Percentiles rank a stretch among this genome's conserved stretches.
Evolutionary conservation across 768 basidiomycete species (phyloP).

Genomic region (Megacollybia marginata): DNA sequence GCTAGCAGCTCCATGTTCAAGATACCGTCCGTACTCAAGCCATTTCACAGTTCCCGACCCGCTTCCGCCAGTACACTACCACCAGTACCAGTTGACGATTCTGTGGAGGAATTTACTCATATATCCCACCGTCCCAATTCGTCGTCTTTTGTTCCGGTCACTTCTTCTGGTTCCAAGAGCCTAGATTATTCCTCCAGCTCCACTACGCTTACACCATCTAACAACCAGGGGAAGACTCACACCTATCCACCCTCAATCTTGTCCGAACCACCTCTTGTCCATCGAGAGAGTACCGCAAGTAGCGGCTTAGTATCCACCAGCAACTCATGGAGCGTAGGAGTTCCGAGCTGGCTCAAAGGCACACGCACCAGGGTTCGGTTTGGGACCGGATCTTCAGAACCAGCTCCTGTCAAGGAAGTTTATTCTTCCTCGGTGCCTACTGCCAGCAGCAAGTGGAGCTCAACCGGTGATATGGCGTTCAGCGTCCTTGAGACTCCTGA

Average conservation of each 20-base stretch:
- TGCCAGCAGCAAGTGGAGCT: constrained; percentile 13
- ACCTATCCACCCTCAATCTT: constrained; percentile 73
- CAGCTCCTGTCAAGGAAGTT: constrained; percentile 32
- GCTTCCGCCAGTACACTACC: not conserved
- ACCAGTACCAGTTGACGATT: not conserved
- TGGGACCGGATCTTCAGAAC: constrained; percentile 18
- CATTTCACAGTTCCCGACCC: constrained; percentile 45
- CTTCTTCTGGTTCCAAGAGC: constrained; percentile 26
- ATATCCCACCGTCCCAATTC: constrained; percentile 49
- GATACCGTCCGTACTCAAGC: constrained; percentile 57
- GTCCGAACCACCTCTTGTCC: not conserved
- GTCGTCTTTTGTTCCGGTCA: constrained; percentile 55
- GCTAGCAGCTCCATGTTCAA: constrained; percentile 41
- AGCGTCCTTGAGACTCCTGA: constrained; percentile 78
- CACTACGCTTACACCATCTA: too few relatives aligned
- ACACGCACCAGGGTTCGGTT: constrained; percentile 33
- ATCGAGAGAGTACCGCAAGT: constrained; percentile 21
- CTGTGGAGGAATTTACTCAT: constrained; percentile 63
- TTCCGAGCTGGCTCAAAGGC: constrained; percentile 65
- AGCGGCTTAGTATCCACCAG: constrained; percentile 6
- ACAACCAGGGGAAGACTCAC: constrained; percentile 29
- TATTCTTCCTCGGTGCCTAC: constrained; percentile 8
- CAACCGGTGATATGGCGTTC: constrained; percentile 57
- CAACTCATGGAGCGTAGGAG: constrained; percentile 51
- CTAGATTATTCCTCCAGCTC: not conserved